Evolutionary conservation across 2,329 filamentous ascomycete genomes (phyloP).

Genomic region (Westerdykella ornata): DNA sequence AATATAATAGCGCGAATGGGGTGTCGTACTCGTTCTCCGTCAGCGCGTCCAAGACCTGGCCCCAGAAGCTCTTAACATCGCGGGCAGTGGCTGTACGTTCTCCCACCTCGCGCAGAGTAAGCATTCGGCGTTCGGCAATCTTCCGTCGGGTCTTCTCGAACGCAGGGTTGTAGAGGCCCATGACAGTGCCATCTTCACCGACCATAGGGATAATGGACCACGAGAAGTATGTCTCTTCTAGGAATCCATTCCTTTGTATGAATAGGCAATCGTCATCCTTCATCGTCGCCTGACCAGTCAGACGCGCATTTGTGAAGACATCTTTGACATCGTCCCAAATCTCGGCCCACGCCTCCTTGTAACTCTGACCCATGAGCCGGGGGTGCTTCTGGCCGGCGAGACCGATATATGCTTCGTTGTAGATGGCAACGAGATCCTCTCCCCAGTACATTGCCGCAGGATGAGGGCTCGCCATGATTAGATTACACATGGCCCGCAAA

Average conservation of each 20-base stretch:
- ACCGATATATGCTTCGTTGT: slow-evolving; percentile 62
- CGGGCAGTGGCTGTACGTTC: slow-evolving; percentile 67
- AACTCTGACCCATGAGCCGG: slow-evolving; percentile 64
- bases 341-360: slow-evolving; percentile 63
- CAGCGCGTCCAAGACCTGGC: slow-evolving; percentile 60
- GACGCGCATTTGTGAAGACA: slow-evolving; percentile 59
- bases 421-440: slow-evolving; percentile 59
- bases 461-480: slow-evolving; percentile 58
- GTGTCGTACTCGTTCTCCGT: slow-evolving; percentile 69
- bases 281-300: slow-evolving; percentile 72
- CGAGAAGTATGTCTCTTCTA: slow-evolving; percentile 77
- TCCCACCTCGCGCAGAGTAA: slow-evolving; percentile 69
- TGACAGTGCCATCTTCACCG: slow-evolving; percentile 64
- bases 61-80: slow-evolving; percentile 68
- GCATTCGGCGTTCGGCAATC: slow-evolving; percentile 72
- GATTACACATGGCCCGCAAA: slow-evolving; percentile 69
- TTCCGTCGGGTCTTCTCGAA: slow-evolving; percentile 76
- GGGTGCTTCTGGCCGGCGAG: slow-evolving; percentile 74
- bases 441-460: slow-evolving; percentile 78
- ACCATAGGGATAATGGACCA: slow-evolving; percentile 77
- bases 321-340: slow-evolving; percentile 67
- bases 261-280: slow-evolving; percentile 76
- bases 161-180: slow-evolving; percentile 70
- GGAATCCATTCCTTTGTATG: slow-evolving; percentile 59
- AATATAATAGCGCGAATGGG: slow-evolving; percentile 72